Evolutionary conservation across 1,284 basidiomycete species (phyloP).

Genomic region (Phellinidium pouzarii): DNA sequence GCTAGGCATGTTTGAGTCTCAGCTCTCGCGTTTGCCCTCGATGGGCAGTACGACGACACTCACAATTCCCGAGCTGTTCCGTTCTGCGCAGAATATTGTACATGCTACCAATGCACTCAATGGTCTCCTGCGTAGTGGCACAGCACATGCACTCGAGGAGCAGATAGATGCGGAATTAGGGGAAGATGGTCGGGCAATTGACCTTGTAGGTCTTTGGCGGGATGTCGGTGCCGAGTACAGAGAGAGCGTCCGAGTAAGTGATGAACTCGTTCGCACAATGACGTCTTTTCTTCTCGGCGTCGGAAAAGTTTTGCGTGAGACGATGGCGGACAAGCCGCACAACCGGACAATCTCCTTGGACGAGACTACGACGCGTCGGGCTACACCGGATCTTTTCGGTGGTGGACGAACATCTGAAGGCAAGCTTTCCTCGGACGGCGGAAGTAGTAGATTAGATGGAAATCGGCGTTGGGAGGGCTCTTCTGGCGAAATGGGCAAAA

Average conservation of each 20-base stretch:
- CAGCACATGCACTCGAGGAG: slow-evolving; percentile 52
- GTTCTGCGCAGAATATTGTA: slow-evolving; percentile 57
- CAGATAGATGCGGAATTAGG: slow-evolving; percentile 70
- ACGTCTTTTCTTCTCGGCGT: slow-evolving; percentile 68
- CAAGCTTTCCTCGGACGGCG: slow-evolving; percentile 33
- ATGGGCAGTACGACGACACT: slow-evolving; percentile 36
- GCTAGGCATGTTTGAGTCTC: slow-evolving; percentile 60
- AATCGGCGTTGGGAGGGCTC: slow-evolving; percentile 51
- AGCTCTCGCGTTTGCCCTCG: slow-evolving; percentile 45
- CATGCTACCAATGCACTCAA: slow-evolving; percentile 58
- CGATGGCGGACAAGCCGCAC: slow-evolving; percentile 30
- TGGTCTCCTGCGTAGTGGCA: slow-evolving; percentile 46
- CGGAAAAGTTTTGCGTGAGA: slow-evolving; percentile 60
- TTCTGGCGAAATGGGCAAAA: slow-evolving; percentile 13
- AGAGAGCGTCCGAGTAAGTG: slow-evolving; percentile 61
- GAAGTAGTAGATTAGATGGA: slow-evolving; percentile 47
- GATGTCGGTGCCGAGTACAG: slow-evolving; percentile 61
- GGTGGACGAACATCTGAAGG: slow-evolving; percentile 26
- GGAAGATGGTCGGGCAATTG: slow-evolving; percentile 32
- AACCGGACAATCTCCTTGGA: slow-evolving; percentile 38
- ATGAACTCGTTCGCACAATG: slow-evolving; percentile 67
- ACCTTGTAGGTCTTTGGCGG: slow-evolving; percentile 55
- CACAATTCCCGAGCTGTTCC: slow-evolving; percentile 45
- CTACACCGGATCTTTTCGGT: slow-evolving; percentile 24
- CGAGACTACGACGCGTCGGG: slow-evolving; percentile 25